Base-by-base conservation (phyloP, 257 asterid genomes). In the Lavandula angustifolia region DNA sequence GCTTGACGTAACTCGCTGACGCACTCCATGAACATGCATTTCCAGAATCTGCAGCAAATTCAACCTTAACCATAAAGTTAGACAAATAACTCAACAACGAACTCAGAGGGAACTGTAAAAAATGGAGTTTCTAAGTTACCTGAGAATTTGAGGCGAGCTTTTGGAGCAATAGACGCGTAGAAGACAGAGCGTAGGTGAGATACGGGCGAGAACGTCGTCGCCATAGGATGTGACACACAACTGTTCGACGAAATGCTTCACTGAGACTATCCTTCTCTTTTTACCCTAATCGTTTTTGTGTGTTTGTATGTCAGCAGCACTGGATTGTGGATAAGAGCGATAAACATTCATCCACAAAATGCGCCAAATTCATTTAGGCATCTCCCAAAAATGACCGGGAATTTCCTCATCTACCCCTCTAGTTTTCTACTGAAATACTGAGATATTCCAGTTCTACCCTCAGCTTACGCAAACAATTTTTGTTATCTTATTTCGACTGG, bases 191-290 rank as follows among this genome's bases (percentile, higher is more conserved):
- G 85, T 9, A 81, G 42, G 46, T 81, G 81, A 58, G 94, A 63
- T 60, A 84, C 84, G 35, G 94, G 82, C 27, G 95, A 80, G 62
- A 87, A 72, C 16, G 86, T 16, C 62, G 81, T 63, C 66, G 97
- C 84, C 97, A 89, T 87, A 38, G 27, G 65, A 52, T 78, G 41
- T 7, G 33, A 60, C 29, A 53, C 62, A 31, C 62, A 68, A 31
- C 5, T 46, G 85, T 75, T 79, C 67, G 81, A 72, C 32, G 62
- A 79, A 77, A 79, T 79, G 76, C 65, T 52, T 47, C 4, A 43
- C 6, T 7, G 44, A 44, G 59, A 67, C 2, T 40, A 17, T 29
- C 33, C 49, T 1, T 27, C 32, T 51, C 9, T 4, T 31, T 54
- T 65, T 13, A 0, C 32, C 37, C 13, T 29, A 0, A 0, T 1